A percentile compares a stretch with the other conserved stretches of the same genome.
Evolutionary conservation across 768 basidiomycete genomes (phyloP).

Genomic region (Cyclocybe cylindracea): DNA sequence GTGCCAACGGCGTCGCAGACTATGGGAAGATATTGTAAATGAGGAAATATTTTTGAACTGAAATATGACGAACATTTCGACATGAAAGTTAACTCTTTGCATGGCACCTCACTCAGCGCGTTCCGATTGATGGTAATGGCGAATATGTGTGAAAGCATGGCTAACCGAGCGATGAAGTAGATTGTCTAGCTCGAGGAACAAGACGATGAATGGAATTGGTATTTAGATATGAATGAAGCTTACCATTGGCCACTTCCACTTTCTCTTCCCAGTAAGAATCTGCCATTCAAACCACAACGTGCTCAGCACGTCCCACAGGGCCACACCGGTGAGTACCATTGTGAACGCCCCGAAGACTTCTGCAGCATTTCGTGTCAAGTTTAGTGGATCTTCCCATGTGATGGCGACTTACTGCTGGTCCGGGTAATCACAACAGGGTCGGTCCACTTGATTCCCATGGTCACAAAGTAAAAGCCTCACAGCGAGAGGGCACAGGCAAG

Average conservation of each 20-base stretch:
- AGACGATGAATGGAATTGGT: neutral
- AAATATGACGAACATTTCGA: constrained; percentile 24
- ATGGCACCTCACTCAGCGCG: constrained; percentile 31
- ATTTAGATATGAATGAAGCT: neutral
- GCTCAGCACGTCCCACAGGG: constrained; percentile 29
- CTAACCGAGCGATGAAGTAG: constrained; percentile 30
- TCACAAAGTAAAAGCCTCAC: neutral
- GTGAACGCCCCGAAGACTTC: constrained; percentile 32
- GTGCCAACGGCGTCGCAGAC: constrained; percentile 34
- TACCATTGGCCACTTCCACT: constrained; percentile 35
- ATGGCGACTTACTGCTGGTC: constrained; percentile 26
- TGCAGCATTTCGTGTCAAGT: constrained; percentile 5
- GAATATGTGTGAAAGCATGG: constrained; percentile 34
- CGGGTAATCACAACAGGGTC: constrained; percentile 27
- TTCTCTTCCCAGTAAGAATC: constrained; percentile 27
- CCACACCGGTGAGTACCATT: constrained; percentile 31
- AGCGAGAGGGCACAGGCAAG: too few species aligned
- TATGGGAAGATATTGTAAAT: constrained; percentile 5
- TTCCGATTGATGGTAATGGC: constrained; percentile 29
- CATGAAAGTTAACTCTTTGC: constrained; percentile 31
- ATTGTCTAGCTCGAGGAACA: constrained; percentile 16
- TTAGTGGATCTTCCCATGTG: neutral
- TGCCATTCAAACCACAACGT: constrained; percentile 32
- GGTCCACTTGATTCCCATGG: constrained; percentile 27
- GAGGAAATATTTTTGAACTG: neutral